A percentile compares a stretch with the other conserved stretches of the same genome.
Evolutionary conservation across 2,329 filamentous ascomycete species (phyloP).

Genomic region (Lasiodiplodia sp.): DNA sequence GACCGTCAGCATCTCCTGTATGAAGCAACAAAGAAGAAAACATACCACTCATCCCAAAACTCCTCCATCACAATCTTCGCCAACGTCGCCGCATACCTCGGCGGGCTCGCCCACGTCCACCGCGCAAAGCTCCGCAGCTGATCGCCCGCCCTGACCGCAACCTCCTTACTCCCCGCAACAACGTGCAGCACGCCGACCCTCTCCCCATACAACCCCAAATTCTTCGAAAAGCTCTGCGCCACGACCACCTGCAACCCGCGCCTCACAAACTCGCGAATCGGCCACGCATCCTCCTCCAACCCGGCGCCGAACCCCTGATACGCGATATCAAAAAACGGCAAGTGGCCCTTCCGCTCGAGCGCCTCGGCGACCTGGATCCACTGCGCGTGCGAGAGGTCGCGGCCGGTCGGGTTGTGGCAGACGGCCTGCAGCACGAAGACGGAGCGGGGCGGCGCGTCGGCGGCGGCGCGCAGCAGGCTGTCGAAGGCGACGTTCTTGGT

Average conservation of each 20-base stretch:
- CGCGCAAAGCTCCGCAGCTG: conserved; percentile 40
- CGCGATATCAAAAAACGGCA: conserved; percentile 48
- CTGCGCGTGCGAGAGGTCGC: conserved; percentile 42
- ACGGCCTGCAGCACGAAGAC: conserved; percentile 48
- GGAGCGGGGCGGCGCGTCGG: conserved; percentile 39
- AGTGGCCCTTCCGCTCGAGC: conserved; percentile 36
- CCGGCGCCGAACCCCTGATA: conserved; percentile 48
- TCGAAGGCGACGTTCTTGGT: conserved; percentile 39
- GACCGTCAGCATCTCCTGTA: not conserved
- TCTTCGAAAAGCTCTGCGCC: conserved; percentile 51
- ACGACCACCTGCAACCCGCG: conserved; percentile 42
- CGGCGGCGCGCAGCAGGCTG: conserved; percentile 35
- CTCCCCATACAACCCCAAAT: conserved; percentile 50
- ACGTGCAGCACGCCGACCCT: conserved; percentile 44
- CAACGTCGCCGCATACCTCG: conserved; percentile 39
- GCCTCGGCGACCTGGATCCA: conserved; percentile 40
- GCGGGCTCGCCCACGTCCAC: conserved; percentile 41
- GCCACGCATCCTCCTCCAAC: conserved; percentile 44
- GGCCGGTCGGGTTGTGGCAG: conserved; percentile 49
- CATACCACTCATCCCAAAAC: conserved; percentile 32
- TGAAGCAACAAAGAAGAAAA: not conserved
- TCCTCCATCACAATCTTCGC: conserved; percentile 36
- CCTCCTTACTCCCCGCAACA: conserved; percentile 32
- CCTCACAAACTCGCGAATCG: conserved; percentile 38
- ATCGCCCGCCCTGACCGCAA: conserved; percentile 37